Evolutionary conservation across 257 asterid genomes (phyloP).

Genomic region (Jasminum sambac): DNA sequence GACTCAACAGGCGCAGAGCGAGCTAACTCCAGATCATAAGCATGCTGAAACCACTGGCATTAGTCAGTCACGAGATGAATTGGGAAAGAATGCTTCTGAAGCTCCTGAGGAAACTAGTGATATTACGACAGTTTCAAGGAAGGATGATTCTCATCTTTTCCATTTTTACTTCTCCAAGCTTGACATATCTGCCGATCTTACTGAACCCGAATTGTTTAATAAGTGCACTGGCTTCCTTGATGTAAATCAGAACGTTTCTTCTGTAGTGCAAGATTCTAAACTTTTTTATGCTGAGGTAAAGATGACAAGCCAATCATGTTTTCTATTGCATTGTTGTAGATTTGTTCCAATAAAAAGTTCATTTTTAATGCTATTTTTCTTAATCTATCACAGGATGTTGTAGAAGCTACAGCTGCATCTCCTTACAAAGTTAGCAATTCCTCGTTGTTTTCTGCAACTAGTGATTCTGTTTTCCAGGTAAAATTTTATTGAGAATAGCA

Average conservation of each 20-base stretch:
- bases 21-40: slow-evolving; percentile 46
- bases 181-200: slow-evolving; percentile 82
- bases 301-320: neutral
- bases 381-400: slow-evolving; percentile 43
- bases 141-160: slow-evolving; percentile 47
- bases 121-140: slow-evolving; percentile 33
- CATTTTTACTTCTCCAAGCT: slow-evolving; percentile 72
- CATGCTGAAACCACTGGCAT: slow-evolving; percentile 46
- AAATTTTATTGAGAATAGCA: slow-evolving; percentile 8
- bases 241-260: slow-evolving; percentile 38
- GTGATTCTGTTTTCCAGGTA: slow-evolving; percentile 84
- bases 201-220: slow-evolving; percentile 63
- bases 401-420: slow-evolving; percentile 36
- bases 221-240: slow-evolving; percentile 54
- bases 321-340: slow-evolving; percentile 6
- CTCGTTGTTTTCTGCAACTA: slow-evolving; percentile 47
- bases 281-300: slow-evolving; percentile 69
- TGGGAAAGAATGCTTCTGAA: slow-evolving; percentile 44
- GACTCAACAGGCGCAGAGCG: slow-evolving; percentile 46
- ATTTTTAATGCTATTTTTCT: slow-evolving; percentile 4
- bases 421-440: slow-evolving; percentile 33
- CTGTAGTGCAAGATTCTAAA: slow-evolving; percentile 45
- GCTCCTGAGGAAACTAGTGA: slow-evolving; percentile 37
- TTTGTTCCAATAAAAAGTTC: neutral
- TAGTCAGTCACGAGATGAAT: slow-evolving; percentile 36